Evolutionary conservation across 805 yeast species (phyloP).

Genomic region (Yamadazyma scolyti): DNA sequence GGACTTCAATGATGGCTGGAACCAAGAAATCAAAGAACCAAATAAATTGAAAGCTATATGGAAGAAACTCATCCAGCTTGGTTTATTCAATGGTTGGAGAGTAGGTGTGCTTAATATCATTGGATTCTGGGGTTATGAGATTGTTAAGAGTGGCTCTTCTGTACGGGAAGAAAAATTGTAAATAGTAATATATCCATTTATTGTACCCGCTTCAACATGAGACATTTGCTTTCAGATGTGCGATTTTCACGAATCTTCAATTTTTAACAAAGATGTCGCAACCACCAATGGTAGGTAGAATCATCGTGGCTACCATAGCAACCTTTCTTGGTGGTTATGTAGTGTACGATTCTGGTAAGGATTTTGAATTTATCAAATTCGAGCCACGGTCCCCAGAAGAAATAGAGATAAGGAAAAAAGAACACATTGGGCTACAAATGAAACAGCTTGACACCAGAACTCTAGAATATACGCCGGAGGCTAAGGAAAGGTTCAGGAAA

Average conservation of each 20-base stretch:
- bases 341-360: conserved; percentile 30
- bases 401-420: conserved; percentile 31
- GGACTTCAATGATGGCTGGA: conserved; percentile 46
- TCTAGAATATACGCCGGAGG: conserved; percentile 41
- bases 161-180: conserved; percentile 28
- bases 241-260: too few species aligned
- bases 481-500: conserved; percentile 29
- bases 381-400: conserved; percentile 38
- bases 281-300: conserved; percentile 31
- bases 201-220: too few species aligned
- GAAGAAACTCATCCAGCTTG: conserved; percentile 19
- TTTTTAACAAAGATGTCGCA: too few species aligned
- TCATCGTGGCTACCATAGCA: conserved; percentile 37
- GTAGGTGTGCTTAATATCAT: conserved; percentile 74
- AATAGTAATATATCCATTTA: background rate
- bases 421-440: conserved; percentile 26
- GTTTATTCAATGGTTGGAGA: conserved; percentile 85
- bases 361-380: conserved; percentile 36
- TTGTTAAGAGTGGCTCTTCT: conserved; percentile 47
- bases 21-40: conserved; percentile 17
- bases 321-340: conserved; percentile 30
- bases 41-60: conserved; percentile 34
- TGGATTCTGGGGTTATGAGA: conserved; percentile 77
- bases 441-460: conserved; percentile 31
- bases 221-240: too few species aligned